Evolutionary conservation across 1,284 basidiomycete species (phyloP).

Genomic region (Trametes hirsuta): DNA sequence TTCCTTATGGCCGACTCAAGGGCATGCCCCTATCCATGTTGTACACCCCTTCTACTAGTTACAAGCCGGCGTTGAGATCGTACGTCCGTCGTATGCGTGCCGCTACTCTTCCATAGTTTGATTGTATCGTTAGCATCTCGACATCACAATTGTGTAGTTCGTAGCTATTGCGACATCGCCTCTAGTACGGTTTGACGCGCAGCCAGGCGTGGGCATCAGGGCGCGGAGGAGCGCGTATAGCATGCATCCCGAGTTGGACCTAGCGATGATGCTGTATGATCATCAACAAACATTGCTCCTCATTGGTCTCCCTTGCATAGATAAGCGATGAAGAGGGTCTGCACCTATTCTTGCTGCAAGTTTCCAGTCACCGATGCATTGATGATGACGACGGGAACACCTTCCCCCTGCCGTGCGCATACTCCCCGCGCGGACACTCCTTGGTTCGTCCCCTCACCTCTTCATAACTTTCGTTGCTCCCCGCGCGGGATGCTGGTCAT

Average conservation of each 20-base stretch:
- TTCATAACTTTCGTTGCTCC: slow-evolving; percentile 7
- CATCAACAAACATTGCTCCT: slow-evolving; percentile 7
- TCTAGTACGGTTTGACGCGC: no score
- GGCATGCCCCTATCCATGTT: background rate
- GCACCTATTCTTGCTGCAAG: slow-evolving; percentile 8
- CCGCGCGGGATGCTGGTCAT: slow-evolving; percentile 33
- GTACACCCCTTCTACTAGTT: background rate
- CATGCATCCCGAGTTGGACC: background rate
- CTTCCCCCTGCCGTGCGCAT: background rate
- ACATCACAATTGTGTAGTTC: background rate
- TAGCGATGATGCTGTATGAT: slow-evolving; percentile 7
- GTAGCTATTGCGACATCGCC: no score
- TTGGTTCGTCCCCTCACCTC: slow-evolving; percentile 11
- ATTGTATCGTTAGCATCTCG: background rate
- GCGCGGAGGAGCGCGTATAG: background rate
- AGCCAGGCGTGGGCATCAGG: no score
- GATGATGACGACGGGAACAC: slow-evolving; percentile 19
- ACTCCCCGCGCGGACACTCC: slow-evolving; percentile 10
- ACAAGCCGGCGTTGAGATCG: no score
- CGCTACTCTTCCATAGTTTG: no score
- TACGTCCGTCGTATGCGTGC: no score
- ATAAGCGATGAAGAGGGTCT: slow-evolving; percentile 7
- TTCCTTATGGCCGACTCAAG: background rate
- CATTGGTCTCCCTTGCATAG: slow-evolving; percentile 11
- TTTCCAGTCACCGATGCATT: background rate